Evolutionary conservation across 2,329 filamentous ascomycete species (phyloP).

Genomic region (Pyricularia sp.): DNA sequence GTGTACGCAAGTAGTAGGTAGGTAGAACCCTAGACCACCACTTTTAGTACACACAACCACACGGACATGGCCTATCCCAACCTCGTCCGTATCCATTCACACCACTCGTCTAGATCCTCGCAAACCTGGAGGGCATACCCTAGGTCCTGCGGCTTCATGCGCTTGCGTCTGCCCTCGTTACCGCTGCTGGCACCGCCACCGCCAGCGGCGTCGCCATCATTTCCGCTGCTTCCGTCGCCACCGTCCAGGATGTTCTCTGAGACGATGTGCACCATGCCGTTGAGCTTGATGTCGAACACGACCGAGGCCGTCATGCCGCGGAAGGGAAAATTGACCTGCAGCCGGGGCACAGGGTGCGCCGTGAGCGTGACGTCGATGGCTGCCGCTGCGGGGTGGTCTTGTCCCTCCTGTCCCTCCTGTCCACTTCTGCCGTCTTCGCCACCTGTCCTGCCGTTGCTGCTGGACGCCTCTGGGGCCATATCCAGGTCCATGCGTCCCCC

Average conservation of each 20-base stretch:
- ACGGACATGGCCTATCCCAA: constrained; percentile 10
- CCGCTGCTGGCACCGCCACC: constrained; percentile 8
- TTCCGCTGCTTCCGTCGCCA: constrained; percentile 6
- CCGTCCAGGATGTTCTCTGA: constrained; percentile 44
- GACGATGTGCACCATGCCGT: constrained; percentile 48
- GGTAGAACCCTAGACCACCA: no score
- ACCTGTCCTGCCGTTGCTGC: background rate
- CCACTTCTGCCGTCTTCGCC: background rate
- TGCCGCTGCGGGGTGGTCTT: constrained; percentile 3
- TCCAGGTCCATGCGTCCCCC: background rate
- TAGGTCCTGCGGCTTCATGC: constrained; percentile 30
- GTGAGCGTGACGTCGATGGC: constrained; percentile 42
- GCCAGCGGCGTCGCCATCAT: constrained; percentile 7
- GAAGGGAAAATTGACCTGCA: constrained; percentile 47
- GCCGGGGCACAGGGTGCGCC: constrained; percentile 36
- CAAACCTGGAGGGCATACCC: constrained; percentile 36
- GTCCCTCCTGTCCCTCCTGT: background rate
- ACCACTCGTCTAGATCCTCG: constrained; percentile 44
- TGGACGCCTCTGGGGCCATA: background rate
- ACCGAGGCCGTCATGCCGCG: constrained; percentile 37
- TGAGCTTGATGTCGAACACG: constrained; percentile 47
- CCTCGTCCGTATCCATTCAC: constrained; percentile 38
- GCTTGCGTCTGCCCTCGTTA: constrained; percentile 21
- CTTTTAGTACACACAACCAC: background rate
- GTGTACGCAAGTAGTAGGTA: no score